Evolutionary conservation across 306 rosid genomes (phyloP).

Genomic region (Vigna reflexopilosa): DNA sequence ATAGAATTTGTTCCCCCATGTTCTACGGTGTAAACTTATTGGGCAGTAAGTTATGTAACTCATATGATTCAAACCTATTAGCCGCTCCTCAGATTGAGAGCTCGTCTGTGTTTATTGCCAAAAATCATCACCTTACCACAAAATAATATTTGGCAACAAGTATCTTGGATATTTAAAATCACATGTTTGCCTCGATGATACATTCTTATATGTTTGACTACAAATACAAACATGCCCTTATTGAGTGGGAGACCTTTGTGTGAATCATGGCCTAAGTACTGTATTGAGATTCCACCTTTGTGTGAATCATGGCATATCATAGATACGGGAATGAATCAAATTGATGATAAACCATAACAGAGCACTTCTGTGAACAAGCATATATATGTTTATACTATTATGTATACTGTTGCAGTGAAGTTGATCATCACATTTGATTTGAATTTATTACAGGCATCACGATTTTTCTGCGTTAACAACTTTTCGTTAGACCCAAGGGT

Average conservation of each 20-base stretch:
- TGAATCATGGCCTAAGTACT: neutral
- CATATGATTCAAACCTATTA: conserved; percentile 16
- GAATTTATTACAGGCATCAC: conserved; percentile 65
- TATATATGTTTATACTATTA: neutral
- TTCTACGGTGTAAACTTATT: conserved; percentile 22
- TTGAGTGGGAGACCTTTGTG: neutral
- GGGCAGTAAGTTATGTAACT: conserved; percentile 8
- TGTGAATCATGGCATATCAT: neutral
- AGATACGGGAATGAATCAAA: neutral
- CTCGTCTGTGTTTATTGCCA: neutral
- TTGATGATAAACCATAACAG: neutral
- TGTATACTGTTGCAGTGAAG: neutral
- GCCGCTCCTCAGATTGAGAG: neutral
- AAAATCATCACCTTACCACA: neutral
- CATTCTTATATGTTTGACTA: neutral
- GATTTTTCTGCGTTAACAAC: conserved; percentile 64
- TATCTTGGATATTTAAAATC: neutral
- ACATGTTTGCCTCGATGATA: neutral
- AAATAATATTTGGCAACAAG: neutral
- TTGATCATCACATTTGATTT: conserved; percentile 30
- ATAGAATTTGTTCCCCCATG: conserved; percentile 33
- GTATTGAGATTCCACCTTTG: neutral
- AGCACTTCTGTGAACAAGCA: neutral
- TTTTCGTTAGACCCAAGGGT: conserved; percentile 76
- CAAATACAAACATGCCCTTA: neutral